Evolutionary conservation across 208 protist species (phyloP).

Genomic region (Acanthamoeba royreba): DNA sequence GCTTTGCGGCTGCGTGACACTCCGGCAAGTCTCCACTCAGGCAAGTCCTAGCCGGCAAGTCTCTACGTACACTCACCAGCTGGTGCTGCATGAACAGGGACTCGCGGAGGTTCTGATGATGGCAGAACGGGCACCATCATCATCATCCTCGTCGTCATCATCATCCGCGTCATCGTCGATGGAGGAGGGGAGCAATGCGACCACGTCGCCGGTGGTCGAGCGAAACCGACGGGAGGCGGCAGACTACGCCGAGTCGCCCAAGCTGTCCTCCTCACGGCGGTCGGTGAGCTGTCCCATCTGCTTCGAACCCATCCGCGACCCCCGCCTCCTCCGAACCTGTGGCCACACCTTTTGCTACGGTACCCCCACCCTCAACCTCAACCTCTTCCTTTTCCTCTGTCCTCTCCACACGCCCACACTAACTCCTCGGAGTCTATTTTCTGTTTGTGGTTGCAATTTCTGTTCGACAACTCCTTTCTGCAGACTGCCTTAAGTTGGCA

Average conservation of each 20-base stretch:
- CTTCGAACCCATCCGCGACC: constrained; percentile 49
- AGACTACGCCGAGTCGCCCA: background rate
- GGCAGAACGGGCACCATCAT: no score
- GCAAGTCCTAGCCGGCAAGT: background rate
- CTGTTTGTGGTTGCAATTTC: no score
- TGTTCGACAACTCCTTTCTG: background rate
- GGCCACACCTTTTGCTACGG: constrained; percentile 49
- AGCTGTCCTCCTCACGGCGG: background rate
- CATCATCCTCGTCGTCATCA: no score
- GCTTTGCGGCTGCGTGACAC: no score
- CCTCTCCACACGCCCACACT: background rate
- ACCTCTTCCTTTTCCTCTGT: background rate
- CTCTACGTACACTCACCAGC: no score
- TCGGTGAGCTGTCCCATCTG: constrained; percentile 28
- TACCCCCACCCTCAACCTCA: background rate
- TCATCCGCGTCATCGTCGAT: background rate
- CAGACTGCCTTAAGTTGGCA: background rate
- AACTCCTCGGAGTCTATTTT: background rate
- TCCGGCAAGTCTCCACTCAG: background rate
- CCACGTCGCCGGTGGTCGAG: background rate
- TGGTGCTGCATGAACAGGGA: no score
- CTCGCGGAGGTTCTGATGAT: no score
- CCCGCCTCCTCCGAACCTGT: background rate
- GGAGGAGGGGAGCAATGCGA: background rate
- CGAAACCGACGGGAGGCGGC: background rate